A percentile compares a stretch with the other conserved stretches of the same genome.
Conservation (phyloP, 805 yeast species). For the Starmerella apis region DNA sequence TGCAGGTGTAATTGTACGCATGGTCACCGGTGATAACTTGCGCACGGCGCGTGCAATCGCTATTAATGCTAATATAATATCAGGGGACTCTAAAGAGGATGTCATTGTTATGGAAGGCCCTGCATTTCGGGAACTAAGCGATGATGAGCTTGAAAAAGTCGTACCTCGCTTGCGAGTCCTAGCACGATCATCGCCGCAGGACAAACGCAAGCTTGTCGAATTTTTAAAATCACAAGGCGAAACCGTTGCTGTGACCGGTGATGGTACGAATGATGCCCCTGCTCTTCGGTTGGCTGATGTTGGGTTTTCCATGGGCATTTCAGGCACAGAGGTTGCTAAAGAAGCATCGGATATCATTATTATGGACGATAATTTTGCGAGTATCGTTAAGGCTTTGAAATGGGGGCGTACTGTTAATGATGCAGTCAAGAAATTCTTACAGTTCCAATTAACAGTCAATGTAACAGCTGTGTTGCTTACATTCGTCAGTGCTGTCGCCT, state of each 20-base stretch:
- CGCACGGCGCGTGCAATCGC: slow-evolving; percentile 89
- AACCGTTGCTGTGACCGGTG: slow-evolving; percentile 98
- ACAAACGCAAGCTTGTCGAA: slow-evolving; percentile 76
- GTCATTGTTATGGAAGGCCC: slow-evolving; percentile 88
- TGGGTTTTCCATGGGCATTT: slow-evolving; percentile 96
- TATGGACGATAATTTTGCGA: slow-evolving; percentile 89
- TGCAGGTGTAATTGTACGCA: slow-evolving; percentile 91
- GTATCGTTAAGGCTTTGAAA: slow-evolving; percentile 90
- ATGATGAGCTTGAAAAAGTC: slow-evolving; percentile 44
- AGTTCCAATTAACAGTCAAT: slow-evolving; percentile 92
- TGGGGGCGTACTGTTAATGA: slow-evolving; percentile 98
- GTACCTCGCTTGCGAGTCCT: slow-evolving; percentile 73
- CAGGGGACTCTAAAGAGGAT: slow-evolving; percentile 41
- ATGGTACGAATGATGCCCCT: slow-evolving; percentile 98
- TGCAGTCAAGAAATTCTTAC: slow-evolving; percentile 89
- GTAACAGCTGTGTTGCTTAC: slow-evolving; percentile 93
- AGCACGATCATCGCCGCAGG: slow-evolving; percentile 95
- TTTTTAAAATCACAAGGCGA: slow-evolving; percentile 71
- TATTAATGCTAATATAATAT: slow-evolving; percentile 62
- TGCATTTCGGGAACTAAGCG: slow-evolving; percentile 56
- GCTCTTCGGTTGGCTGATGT: slow-evolving; percentile 94
- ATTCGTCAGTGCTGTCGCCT: slow-evolving; percentile 85
- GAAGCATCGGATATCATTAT: slow-evolving; percentile 90
- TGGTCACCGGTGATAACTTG: slow-evolving; percentile 97
- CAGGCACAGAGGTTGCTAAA: slow-evolving; percentile 97